Evolutionary conservation across 768 basidiomycete species (phyloP).

Genomic region (Lactifluus piperatus): DNA sequence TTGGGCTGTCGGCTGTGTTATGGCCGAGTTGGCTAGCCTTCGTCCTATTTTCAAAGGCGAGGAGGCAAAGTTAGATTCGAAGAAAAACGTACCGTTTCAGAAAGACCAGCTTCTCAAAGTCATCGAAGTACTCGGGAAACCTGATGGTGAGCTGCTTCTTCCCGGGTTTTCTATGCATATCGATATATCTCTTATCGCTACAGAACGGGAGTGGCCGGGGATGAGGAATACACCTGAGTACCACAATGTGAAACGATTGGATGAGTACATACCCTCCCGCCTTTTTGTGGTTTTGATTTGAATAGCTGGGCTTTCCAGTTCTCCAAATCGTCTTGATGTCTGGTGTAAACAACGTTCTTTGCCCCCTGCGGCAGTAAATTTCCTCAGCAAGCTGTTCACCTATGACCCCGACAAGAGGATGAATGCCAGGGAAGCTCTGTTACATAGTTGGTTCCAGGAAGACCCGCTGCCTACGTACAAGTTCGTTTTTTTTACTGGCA

Average conservation of each 20-base stretch:
- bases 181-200: not conserved
- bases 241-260: conserved; percentile 68
- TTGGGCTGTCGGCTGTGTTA: conserved; percentile 97
- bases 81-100: conserved; percentile 97
- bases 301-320: conserved; percentile 28
- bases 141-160: conserved; percentile 49
- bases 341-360: conserved; percentile 71
- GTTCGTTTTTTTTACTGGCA: conserved; percentile 32
- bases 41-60: conserved; percentile 99
- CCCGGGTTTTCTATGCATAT: not conserved
- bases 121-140: conserved; percentile 89
- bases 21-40: conserved; percentile 89
- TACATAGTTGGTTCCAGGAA: conserved; percentile 88
- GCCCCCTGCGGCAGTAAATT: conserved; percentile 60
- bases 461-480: conserved; percentile 81
- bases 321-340: conserved; percentile 49
- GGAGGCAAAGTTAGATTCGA: conserved; percentile 93
- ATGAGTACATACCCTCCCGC: conserved; percentile 40
- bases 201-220: conserved; percentile 85
- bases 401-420: conserved; percentile 88
- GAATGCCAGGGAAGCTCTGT: conserved; percentile 72
- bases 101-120: conserved; percentile 91
- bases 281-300: not conserved
- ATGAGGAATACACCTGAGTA: conserved; percentile 85
- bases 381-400: conserved; percentile 77